These are phyloP conservation scores for Cladobotryum protrusum DNA, from an alignment of 2,329 filamentous ascomycete genomes.

Conservation along the genomic window DNA sequence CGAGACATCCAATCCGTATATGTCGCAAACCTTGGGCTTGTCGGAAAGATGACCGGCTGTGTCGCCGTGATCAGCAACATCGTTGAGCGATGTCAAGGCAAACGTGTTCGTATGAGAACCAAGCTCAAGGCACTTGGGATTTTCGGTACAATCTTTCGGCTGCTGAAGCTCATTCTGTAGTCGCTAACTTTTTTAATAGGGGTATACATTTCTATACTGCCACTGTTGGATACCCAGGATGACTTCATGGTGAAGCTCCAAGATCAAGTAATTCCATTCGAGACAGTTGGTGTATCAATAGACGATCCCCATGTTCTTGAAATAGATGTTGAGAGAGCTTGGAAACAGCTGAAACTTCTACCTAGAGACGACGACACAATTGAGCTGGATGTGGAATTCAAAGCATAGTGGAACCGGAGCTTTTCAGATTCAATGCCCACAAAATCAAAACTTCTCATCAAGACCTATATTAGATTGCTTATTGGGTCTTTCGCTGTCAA, in stretches of 20 bases:
- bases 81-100: constrained; percentile 48
- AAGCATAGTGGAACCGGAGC: too few relatives aligned
- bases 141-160: constrained; percentile 44
- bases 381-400: too few relatives aligned
- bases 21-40: constrained; percentile 67
- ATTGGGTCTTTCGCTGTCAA: too few relatives aligned
- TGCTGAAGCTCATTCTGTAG: background rate
- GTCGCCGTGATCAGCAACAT: constrained; percentile 65
- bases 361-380: constrained; percentile 68
- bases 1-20: constrained; percentile 28
- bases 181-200: constrained; percentile 32
- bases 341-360: constrained; percentile 64
- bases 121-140: constrained; percentile 74
- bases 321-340: constrained; percentile 71
- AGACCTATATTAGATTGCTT: too few relatives aligned
- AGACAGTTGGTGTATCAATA: constrained; percentile 56
- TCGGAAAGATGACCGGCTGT: constrained; percentile 85
- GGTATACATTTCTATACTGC: constrained; percentile 68
- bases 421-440: too few relatives aligned
- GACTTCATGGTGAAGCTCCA: constrained; percentile 71
- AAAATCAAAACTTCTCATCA: too few relatives aligned
- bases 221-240: constrained; percentile 50
- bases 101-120: constrained; percentile 58
- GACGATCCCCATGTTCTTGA: constrained; percentile 58
- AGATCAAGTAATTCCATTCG: constrained; percentile 59